Evolutionary conservation across 768 basidiomycete genomes (phyloP).

Genomic region (Boletus rubroflammeus): DNA sequence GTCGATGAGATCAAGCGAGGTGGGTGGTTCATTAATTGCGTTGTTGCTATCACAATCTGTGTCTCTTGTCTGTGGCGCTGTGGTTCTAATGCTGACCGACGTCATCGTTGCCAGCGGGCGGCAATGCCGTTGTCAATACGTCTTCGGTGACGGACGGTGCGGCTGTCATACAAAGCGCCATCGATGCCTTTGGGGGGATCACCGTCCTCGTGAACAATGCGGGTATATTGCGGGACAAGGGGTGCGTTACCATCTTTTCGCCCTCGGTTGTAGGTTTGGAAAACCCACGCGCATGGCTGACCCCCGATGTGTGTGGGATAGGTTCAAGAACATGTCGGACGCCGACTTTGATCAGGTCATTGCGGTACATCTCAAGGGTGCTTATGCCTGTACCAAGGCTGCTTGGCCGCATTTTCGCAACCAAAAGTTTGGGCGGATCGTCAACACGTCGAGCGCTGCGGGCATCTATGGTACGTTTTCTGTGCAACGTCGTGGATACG

Average conservation of each 20-base stretch:
- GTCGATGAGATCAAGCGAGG: conserved; percentile 85
- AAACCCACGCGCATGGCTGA: background rate
- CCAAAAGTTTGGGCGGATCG: conserved; percentile 89
- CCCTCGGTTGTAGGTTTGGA: background rate
- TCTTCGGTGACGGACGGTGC: conserved; percentile 85
- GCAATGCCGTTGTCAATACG: conserved; percentile 82
- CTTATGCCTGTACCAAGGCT: conserved; percentile 89
- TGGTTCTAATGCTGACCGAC: background rate
- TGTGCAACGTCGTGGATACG: too few species aligned
- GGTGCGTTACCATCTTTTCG: conserved; percentile 39
- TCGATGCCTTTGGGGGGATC: conserved; percentile 79
- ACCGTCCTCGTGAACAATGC: conserved; percentile 96
- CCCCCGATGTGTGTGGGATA: conserved; percentile 26
- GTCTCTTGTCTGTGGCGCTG: too few species aligned
- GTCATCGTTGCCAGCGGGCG: conserved; percentile 56
- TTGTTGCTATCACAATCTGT: background rate
- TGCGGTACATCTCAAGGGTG: conserved; percentile 91
- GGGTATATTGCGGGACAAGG: conserved; percentile 81
- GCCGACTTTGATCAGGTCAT: conserved; percentile 88
- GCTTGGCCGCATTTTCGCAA: conserved; percentile 95
- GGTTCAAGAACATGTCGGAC: conserved; percentile 97
- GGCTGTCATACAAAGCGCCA: conserved; percentile 80
- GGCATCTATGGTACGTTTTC: conserved; percentile 74
- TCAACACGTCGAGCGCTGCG: conserved; percentile 94
- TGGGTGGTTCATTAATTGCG: conserved; percentile 30